Conservation (phyloP, 352 stramenopile genomes). For the Pythium pyrilobum region DNA sequence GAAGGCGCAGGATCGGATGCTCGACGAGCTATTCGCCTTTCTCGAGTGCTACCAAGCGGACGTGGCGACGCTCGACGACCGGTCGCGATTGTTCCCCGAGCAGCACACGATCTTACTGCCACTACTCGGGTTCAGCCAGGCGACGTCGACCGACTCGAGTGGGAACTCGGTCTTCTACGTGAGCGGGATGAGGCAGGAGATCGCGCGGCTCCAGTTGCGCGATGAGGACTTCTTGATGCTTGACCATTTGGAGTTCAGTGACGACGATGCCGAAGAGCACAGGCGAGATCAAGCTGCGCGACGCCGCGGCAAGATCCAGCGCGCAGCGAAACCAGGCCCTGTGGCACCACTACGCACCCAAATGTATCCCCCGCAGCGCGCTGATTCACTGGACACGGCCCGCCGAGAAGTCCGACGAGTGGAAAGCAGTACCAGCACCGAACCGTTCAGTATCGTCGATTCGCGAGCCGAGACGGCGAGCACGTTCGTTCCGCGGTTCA, state of each 20-base stretch:
- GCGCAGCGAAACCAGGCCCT: no score
- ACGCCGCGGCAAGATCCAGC: no score
- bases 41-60: slow-evolving; percentile 27
- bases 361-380: no score
- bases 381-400: no score
- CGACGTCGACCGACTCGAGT: slow-evolving; percentile 3
- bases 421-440: neutral
- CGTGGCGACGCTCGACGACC: slow-evolving; percentile 19
- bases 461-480: neutral
- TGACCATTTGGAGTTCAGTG: slow-evolving; percentile 19
- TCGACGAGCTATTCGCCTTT: slow-evolving; percentile 28
- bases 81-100: slow-evolving; percentile 25
- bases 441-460: slow-evolving; percentile 1
- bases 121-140: slow-evolving; percentile 22
- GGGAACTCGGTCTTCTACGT: slow-evolving; percentile 14
- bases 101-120: slow-evolving; percentile 29
- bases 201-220: neutral
- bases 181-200: slow-evolving; percentile 1
- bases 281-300: neutral
- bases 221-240: slow-evolving; percentile 21
- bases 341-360: no score
- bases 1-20: slow-evolving; percentile 2
- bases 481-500: slow-evolving; percentile 7
- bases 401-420: no score
- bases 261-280: neutral